Percentiles rank a stretch among this genome's conserved stretches.
Conservation (phyloP, 2,329 filamentous ascomycete genomes). For the Colletotrichum sp. region DNA sequence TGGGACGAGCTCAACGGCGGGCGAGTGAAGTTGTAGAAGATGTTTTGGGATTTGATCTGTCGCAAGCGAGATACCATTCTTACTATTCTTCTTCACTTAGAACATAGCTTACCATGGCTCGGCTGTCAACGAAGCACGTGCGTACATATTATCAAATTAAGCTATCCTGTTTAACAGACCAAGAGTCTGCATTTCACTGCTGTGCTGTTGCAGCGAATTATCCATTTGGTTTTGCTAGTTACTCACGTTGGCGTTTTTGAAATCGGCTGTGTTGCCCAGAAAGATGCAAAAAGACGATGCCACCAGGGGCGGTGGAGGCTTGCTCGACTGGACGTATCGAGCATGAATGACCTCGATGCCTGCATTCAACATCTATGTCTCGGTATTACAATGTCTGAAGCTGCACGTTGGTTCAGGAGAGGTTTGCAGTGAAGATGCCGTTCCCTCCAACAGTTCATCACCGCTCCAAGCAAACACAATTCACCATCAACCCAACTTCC, state of each 20-base stretch:
- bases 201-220: not conserved
- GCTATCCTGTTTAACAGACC: not conserved
- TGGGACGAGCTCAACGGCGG: slow-evolving; percentile 74
- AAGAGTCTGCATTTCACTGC: not conserved
- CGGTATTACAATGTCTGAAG: not conserved
- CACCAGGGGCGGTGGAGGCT: not conserved
- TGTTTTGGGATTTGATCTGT: not conserved
- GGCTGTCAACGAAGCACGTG: not conserved
- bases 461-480: not conserved
- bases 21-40: slow-evolving; percentile 68
- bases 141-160: not conserved
- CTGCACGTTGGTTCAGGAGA: not conserved
- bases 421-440: not conserved
- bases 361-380: not conserved
- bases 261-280: not conserved
- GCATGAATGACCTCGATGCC: not conserved
- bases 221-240: not conserved
- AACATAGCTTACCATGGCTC: not conserved
- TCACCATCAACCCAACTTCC: not conserved
- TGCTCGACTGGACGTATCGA: not conserved
- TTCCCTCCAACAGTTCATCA: not conserved
- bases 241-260: not conserved
- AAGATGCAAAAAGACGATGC: not conserved
- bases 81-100: not conserved
- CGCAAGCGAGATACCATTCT: slow-evolving; percentile 16